A percentile compares a stretch with the other conserved stretches of the same genome.
These are phyloP conservation scores for Diplogelasinospora grovesii DNA, from an alignment of 495 filamentous ascomycete species.

Conservation along the genomic window DNA sequence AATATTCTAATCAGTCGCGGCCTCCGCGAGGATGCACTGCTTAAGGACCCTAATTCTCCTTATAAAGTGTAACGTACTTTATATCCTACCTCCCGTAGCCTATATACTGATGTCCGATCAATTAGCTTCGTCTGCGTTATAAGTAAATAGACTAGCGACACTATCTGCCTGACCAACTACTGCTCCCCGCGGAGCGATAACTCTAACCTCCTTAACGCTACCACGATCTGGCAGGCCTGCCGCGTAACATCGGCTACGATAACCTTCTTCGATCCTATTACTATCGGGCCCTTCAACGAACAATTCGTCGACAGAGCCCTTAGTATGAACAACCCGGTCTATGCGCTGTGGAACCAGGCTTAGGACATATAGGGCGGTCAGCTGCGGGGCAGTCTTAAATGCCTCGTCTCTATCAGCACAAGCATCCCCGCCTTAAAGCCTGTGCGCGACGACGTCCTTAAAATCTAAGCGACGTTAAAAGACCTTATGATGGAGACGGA, in stretches of 20 bases:
- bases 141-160: constrained; percentile 29
- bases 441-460: constrained; percentile 20
- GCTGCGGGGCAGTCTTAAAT: constrained; percentile 31
- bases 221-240: constrained; percentile 1
- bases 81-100: background rate
- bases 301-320: constrained; percentile 26
- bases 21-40: background rate
- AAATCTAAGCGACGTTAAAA: constrained; percentile 22
- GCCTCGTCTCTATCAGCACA: constrained; percentile 43
- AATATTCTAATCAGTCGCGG: background rate
- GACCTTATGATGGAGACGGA: constrained; percentile 37
- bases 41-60: background rate
- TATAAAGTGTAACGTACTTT: constrained; percentile 1
- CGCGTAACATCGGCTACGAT: background rate
- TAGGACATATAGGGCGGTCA: constrained; percentile 24
- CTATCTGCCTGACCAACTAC: constrained; percentile 11
- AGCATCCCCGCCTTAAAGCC: constrained; percentile 30
- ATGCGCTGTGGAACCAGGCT: constrained; percentile 39
- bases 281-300: background rate
- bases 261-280: background rate
- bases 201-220: background rate
- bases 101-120: background rate
- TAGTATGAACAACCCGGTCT: constrained; percentile 42
- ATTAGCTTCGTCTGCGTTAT: constrained; percentile 24
- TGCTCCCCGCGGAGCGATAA: constrained; percentile 14